Conservation (phyloP, 108 stramenopile genomes). For the Stephanodiscus minutulus region DNA sequence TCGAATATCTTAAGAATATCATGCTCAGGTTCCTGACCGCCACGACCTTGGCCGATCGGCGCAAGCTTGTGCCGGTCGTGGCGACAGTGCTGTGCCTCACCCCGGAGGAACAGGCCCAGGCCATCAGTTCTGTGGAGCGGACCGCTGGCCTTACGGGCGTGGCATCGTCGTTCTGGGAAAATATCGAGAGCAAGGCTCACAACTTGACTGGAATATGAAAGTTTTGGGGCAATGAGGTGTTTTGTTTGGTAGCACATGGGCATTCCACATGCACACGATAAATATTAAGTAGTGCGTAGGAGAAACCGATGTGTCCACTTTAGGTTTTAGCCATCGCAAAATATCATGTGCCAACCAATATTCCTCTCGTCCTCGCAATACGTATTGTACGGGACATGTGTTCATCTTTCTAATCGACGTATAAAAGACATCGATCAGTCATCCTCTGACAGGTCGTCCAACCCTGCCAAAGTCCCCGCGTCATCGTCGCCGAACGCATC, state of each 20-base stretch:
- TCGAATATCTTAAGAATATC: constrained; percentile 90
- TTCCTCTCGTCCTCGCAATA: too few relatives aligned
- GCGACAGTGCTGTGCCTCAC: constrained; percentile 84
- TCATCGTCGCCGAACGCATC: constrained; percentile 19
- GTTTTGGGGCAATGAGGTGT: background rate
- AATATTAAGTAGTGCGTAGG: too few relatives aligned
- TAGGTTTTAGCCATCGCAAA: too few relatives aligned
- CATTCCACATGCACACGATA: background rate
- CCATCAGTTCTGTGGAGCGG: constrained; percentile 59
- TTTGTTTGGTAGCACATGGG: background rate
- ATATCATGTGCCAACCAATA: too few relatives aligned
- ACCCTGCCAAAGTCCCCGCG: constrained; percentile 33
- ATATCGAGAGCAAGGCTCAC: constrained; percentile 49
- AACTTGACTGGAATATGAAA: constrained; percentile 27
- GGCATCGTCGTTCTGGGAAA: constrained; percentile 58
- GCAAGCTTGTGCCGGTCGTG: constrained; percentile 78
- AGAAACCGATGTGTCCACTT: too few relatives aligned
- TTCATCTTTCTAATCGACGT: too few relatives aligned
- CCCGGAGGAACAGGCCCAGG: constrained; percentile 68
- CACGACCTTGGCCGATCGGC: constrained; percentile 63
- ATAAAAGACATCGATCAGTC: background rate
- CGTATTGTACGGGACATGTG: too few relatives aligned
- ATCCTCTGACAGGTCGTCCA: constrained; percentile 40
- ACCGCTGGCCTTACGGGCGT: constrained; percentile 57
- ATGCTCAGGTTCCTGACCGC: constrained; percentile 83